phyloP scores from a whole-genome alignment of 208 protist species.

The Phytomonas francai region DNA sequence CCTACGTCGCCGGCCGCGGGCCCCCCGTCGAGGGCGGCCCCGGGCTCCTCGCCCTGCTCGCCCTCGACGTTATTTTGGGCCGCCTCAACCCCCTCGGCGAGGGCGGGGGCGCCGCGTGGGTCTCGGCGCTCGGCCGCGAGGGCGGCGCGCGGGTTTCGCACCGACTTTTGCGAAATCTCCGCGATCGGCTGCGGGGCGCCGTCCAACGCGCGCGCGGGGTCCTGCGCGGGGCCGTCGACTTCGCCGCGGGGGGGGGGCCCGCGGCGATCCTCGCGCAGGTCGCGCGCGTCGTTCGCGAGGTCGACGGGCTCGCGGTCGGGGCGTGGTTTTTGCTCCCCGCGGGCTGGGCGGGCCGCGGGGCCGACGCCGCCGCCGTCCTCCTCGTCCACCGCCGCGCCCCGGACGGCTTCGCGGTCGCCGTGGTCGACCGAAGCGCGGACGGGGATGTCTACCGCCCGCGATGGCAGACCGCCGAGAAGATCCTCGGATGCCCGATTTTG shows the following conservation, averaged over 20 bases:
- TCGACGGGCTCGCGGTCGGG: slow-evolving; percentile 28
- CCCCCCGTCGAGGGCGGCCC: slow-evolving; percentile 35
- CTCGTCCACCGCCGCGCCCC: slow-evolving; percentile 24
- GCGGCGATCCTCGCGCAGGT: slow-evolving; percentile 24
- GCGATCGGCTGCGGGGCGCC: slow-evolving; percentile 20
- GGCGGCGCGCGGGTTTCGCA: slow-evolving; percentile 21
- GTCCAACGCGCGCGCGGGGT: slow-evolving; percentile 33
- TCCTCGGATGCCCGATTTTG: slow-evolving; percentile 39
- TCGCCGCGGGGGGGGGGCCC: slow-evolving; percentile 23
- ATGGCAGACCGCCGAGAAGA: slow-evolving; percentile 51
- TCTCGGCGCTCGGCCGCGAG: slow-evolving; percentile 19
- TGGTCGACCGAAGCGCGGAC: slow-evolving; percentile 52
- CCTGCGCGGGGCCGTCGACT: slow-evolving; percentile 31
- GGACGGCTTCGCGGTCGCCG: slow-evolving; percentile 28
- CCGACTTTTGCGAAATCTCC: slow-evolving; percentile 23
- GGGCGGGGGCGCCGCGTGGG: slow-evolving; percentile 16
- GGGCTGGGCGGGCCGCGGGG: slow-evolving; percentile 34
- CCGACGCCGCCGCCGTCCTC: slow-evolving; percentile 36
- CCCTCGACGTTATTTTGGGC: slow-evolving; percentile 36
- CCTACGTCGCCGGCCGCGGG: slow-evolving; percentile 42
- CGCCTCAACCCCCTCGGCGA: slow-evolving; percentile 41
- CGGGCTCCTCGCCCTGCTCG: slow-evolving; percentile 22
- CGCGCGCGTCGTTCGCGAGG: slow-evolving; percentile 15
- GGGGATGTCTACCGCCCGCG: slow-evolving; percentile 56
- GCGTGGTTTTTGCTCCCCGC: slow-evolving; percentile 46